These are phyloP conservation scores for Podospora didyma DNA, from an alignment of 495 filamentous ascomycete genomes.

Conservation along the genomic window DNA sequence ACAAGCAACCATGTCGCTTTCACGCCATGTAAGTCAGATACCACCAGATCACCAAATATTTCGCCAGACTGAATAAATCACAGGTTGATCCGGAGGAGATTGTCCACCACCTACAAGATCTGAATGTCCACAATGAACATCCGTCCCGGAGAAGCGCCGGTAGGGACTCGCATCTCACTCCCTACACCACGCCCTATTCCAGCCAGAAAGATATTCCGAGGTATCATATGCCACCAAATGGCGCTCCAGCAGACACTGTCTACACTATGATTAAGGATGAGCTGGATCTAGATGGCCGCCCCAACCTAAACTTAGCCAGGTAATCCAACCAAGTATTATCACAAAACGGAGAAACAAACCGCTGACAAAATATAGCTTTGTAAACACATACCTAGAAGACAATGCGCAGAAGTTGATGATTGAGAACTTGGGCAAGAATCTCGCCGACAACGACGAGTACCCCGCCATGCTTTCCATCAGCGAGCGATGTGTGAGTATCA, in stretches of 20 bases:
- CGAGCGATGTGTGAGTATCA: slow-evolving; percentile 65
- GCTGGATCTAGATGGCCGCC: slow-evolving; percentile 67
- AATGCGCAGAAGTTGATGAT: slow-evolving; percentile 61
- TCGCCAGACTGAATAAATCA: no score
- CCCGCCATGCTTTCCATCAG: slow-evolving; percentile 72
- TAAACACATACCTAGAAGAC: slow-evolving; percentile 68
- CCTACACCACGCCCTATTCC: slow-evolving; percentile 62
- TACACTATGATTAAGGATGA: slow-evolving; percentile 71
- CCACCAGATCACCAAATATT: no score
- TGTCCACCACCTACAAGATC: slow-evolving; percentile 48
- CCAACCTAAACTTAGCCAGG: slow-evolving; percentile 63
- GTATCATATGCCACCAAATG: slow-evolving; percentile 58
- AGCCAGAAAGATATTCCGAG: slow-evolving; percentile 61
- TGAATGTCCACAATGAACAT: slow-evolving; percentile 28
- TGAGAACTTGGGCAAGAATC: slow-evolving; percentile 67
- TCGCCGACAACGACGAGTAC: slow-evolving; percentile 70
- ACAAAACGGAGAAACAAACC: background rate
- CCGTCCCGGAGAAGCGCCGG: slow-evolving; percentile 19
- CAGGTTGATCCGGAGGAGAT: slow-evolving; percentile 62
- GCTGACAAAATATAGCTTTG: slow-evolving; percentile 46
- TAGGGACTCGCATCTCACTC: slow-evolving; percentile 47
- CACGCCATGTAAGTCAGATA: slow-evolving; percentile 18
- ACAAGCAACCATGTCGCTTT: slow-evolving; percentile 18
- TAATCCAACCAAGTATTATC: background rate
- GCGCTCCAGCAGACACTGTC: slow-evolving; percentile 59